These are phyloP conservation scores for Paraleonurus japonicus DNA, from an alignment of 257 asterid species.

Conservation along the genomic window DNA sequence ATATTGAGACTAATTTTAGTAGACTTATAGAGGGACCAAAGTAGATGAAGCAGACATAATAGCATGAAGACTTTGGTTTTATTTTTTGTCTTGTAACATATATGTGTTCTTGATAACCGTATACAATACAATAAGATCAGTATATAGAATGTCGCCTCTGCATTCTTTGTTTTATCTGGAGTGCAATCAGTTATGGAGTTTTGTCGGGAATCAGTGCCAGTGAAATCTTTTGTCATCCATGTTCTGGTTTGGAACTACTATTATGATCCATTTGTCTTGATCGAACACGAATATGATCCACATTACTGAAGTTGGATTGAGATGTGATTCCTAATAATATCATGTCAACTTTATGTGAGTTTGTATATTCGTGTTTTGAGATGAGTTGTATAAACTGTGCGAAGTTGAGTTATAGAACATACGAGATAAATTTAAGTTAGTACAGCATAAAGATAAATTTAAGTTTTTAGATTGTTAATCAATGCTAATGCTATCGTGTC, in stretches of 20 bases:
- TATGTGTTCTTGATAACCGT: background rate
- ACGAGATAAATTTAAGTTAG: too few species aligned
- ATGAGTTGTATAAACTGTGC: background rate
- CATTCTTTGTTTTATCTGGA: background rate
- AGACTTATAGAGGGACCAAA: conserved; percentile 15
- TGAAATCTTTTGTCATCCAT: background rate
- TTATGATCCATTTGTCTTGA: background rate
- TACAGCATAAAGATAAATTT: too few species aligned
- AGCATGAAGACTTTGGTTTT: background rate
- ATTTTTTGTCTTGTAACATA: background rate
- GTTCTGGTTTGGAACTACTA: background rate
- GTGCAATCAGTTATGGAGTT: background rate
- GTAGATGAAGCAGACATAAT: conserved; percentile 19
- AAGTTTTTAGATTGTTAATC: background rate
- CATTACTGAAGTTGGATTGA: background rate
- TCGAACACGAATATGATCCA: background rate
- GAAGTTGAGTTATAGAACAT: background rate
- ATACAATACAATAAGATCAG: background rate
- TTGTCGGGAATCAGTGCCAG: background rate
- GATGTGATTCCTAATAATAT: background rate
- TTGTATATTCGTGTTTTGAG: background rate
- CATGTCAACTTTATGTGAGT: background rate
- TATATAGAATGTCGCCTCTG: background rate
- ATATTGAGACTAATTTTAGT: conserved; percentile 11
- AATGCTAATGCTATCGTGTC: background rate